These are phyloP conservation scores for Sclerotinia glacialis DNA, from an alignment of 2,329 filamentous ascomycete species.

Conservation along the genomic window DNA sequence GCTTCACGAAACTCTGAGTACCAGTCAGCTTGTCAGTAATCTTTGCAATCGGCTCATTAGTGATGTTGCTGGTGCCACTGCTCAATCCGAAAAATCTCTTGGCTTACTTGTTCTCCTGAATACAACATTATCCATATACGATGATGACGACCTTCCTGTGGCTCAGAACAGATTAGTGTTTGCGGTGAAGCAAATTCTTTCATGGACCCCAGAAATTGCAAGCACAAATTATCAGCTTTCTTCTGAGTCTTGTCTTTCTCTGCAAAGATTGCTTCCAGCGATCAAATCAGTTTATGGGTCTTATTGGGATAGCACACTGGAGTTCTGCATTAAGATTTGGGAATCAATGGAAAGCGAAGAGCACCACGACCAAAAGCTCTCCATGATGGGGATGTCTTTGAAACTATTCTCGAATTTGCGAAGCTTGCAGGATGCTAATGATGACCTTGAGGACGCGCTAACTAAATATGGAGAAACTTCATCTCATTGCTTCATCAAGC, in stretches of 20 bases:
- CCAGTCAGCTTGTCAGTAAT: slow-evolving; percentile 50
- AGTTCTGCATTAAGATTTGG: slow-evolving; percentile 60
- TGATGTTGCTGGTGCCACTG: slow-evolving; percentile 53
- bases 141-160: slow-evolving; percentile 52
- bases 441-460: slow-evolving; percentile 78
- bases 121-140: slow-evolving; percentile 52
- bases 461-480: slow-evolving; percentile 56
- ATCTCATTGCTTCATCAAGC: slow-evolving; percentile 56
- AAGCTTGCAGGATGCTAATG: slow-evolving; percentile 69
- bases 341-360: slow-evolving; percentile 44
- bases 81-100: slow-evolving; percentile 46
- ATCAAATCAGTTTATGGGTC: slow-evolving; percentile 83
- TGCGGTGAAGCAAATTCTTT: slow-evolving; percentile 73
- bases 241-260: slow-evolving; percentile 53
- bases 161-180: slow-evolving; percentile 60
- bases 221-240: slow-evolving; percentile 46
- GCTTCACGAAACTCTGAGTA: slow-evolving; percentile 47
- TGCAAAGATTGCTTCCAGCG: slow-evolving; percentile 64
- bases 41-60: slow-evolving; percentile 61
- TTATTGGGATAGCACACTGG: slow-evolving; percentile 71
- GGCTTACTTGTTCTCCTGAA: slow-evolving; percentile 54
- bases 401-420: slow-evolving; percentile 65
- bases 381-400: slow-evolving; percentile 69
- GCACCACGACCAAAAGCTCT: slow-evolving; percentile 49
- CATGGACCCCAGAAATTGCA: slow-evolving; percentile 60